phyloP scores from a whole-genome alignment of 768 basidiomycete genomes.

The Infundibulicybe gibba region DNA sequence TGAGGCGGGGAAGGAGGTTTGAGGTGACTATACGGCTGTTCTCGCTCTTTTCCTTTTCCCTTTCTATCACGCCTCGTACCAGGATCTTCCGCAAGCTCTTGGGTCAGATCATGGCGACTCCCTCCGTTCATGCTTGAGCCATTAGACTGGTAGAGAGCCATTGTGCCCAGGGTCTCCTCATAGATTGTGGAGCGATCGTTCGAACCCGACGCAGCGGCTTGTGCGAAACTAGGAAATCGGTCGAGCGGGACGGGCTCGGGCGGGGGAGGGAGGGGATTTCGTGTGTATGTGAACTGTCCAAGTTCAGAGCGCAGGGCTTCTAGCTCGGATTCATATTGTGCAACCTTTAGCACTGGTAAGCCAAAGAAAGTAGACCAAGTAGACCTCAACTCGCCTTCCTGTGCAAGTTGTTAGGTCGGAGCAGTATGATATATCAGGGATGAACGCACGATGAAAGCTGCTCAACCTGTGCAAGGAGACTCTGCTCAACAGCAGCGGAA shows the following conservation, averaged over 20 bases:
- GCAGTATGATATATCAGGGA: not conserved
- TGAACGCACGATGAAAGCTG: constrained; percentile 24
- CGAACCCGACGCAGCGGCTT: constrained; percentile 16
- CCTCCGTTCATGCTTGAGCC: not conserved
- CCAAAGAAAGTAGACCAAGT: not conserved
- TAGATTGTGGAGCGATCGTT: not conserved
- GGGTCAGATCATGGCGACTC: not conserved
- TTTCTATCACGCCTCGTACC: not conserved
- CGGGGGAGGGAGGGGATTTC: constrained; percentile 55
- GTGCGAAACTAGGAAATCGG: constrained; percentile 36
- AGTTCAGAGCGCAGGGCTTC: constrained; percentile 28
- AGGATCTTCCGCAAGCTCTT: not conserved
- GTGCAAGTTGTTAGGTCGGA: not conserved
- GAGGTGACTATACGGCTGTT: not conserved
- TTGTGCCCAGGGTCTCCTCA: not conserved
- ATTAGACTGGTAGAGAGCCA: constrained; percentile 1
- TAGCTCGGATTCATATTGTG: constrained; percentile 26
- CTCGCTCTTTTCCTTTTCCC: constrained; percentile 10
- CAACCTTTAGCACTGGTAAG: constrained; percentile 13
- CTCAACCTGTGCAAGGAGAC: constrained; percentile 24
- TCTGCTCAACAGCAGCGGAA: constrained; percentile 30
- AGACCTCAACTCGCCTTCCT: constrained; percentile 13
- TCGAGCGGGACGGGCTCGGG: constrained; percentile 49
- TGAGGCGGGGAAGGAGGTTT: not conserved
- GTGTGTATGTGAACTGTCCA: constrained; percentile 22